A percentile compares a stretch with the other conserved stretches of the same genome.
phyloP scores from a whole-genome alignment of 495 filamentous ascomycete species.

The Chaetomium cochliodes region DNA sequence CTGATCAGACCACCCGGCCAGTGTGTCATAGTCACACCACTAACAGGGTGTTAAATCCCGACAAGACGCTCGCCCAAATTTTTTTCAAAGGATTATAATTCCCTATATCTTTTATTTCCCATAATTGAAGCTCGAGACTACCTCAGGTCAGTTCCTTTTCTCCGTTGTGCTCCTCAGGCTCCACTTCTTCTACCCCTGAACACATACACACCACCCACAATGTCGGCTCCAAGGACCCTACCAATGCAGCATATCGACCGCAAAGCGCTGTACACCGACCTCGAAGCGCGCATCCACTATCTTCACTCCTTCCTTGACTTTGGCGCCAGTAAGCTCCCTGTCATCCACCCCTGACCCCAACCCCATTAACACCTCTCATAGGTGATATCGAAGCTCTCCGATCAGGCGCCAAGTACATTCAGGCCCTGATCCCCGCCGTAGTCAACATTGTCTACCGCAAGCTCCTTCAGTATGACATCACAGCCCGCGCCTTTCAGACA shows the following conservation, averaged over 20 bases:
- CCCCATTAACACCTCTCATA: conserved; percentile 30
- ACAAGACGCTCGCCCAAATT: neutral
- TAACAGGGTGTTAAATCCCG: neutral
- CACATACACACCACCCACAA: conserved; percentile 8
- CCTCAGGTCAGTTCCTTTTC: neutral
- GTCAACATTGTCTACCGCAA: conserved; percentile 80
- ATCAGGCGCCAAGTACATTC: conserved; percentile 68
- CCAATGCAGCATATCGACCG: conserved; percentile 64
- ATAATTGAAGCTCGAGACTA: neutral
- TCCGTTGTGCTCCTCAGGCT: neutral
- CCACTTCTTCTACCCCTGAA: conserved; percentile 12
- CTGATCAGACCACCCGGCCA: conserved; percentile 20
- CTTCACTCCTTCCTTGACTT: conserved; percentile 73
- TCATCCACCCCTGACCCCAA: neutral
- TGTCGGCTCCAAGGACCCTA: conserved; percentile 31
- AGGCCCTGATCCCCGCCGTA: conserved; percentile 67
- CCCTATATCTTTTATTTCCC: neutral
- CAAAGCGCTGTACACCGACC: conserved; percentile 63
- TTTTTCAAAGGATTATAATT: conserved; percentile 10
- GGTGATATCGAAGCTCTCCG: conserved; percentile 67
- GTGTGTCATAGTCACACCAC: conserved; percentile 22
- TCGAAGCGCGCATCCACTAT: conserved; percentile 67
- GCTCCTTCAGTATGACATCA: conserved; percentile 71
- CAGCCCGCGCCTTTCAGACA: conserved; percentile 67
- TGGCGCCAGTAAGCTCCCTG: conserved; percentile 52